Base-by-base conservation (phyloP, 2,329 filamentous ascomycete species). In the Colletotrichum shisoi region DNA sequence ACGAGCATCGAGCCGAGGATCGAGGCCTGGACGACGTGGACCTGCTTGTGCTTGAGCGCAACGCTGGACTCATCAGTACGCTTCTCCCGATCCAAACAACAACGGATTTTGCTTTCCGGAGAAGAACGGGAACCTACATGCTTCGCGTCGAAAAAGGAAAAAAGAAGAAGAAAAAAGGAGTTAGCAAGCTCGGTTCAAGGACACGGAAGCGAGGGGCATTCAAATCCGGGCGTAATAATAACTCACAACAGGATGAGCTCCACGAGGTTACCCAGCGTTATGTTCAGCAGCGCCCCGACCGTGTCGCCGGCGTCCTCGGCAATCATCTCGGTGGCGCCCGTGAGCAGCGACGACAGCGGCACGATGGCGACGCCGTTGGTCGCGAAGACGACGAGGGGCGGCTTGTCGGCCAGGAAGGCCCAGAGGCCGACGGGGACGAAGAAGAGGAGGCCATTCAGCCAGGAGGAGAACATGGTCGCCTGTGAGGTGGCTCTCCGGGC, bases 1-100 rank as follows among this genome's bases (percentile, higher is more conserved):
- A 91, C 89, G n/a, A 93, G 80, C 63, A 93, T 91, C 1, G 90
- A 93, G 21, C 91, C 91, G 17, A 93, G 81, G 46, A 93, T 81
- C 0, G 91, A 92, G 7, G 91, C 90, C 75, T 93, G 90, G 19
- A 93, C 91, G 67, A 93, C 90, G 34, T 86, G 83, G 56, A 93
- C 90, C 73, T 93, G 88, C 74, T 91, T 82, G 76, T 82, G 80
- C 52, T 76, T 74, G 40, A 82, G 72, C 0, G 80, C 79, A 57
- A 81, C 88, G 70, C 87, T 89, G 72, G 2, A 4, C 8, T 2
- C 42, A 69, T 76, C 48, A 76, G 64, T 56, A 27, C 61, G 54
- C 13, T 17, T 7, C 52, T 37, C 8, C 11, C 5, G 9, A 9
- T 31, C 6, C 27, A 31, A 8, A 9, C 31, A 34, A 8, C 31